Evolutionary conservation across 2,329 filamentous ascomycete genomes (phyloP), one percentile per base, ranked within the genome.

Genomic region (Aureobasidium sp.): DNA sequence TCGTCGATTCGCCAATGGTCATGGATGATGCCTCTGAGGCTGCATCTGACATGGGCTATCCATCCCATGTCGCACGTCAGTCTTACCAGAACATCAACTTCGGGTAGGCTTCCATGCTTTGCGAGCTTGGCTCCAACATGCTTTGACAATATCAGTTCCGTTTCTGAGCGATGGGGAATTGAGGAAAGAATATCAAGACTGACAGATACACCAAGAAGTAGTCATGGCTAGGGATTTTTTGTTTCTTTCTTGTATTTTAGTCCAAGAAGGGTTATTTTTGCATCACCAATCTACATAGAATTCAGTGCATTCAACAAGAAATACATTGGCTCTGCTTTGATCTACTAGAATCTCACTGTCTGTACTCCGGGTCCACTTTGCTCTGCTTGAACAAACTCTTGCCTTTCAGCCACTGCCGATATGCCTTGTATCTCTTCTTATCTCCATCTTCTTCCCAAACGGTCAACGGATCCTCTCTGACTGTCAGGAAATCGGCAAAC

Each of bases 391-490:
- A 97, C 69, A 97, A 82, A 69, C 91, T 96, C 78, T 97, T 97
- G 19, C 93, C 93, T 65, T 86, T 83, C 70, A 99, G 79, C 93
- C 94, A 99, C 76, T 97, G 95, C 69, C 87, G 80, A 75, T 99
- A 99, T 11, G 92, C 90, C 76, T 96, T 97, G 75, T 99, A 99
- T 68, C 94, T 81, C 81, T 97, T 97, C 82, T 96, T 97, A 44
- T 83, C 82, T 49, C 86, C 82, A 73, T 97, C 94, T 70, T 95
- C 92, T 48, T 92, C 87, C 1, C 86, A 87, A 15, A 97, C 93
- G 2, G 90, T 95, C 58, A 99, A 77, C 19, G 91, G 90, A 68
- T 96, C 90, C 64, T 94, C 89, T 5, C 83, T 85, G 14, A 94
- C 84, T 47, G 82, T 83, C 54, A 64, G 29, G 17, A 87, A 70